A percentile compares a stretch with the other conserved stretches of the same genome.
These are phyloP conservation scores for Kalmusia sp. DNA, from an alignment of 2,329 filamentous ascomycete species.

Conservation along the genomic window DNA sequence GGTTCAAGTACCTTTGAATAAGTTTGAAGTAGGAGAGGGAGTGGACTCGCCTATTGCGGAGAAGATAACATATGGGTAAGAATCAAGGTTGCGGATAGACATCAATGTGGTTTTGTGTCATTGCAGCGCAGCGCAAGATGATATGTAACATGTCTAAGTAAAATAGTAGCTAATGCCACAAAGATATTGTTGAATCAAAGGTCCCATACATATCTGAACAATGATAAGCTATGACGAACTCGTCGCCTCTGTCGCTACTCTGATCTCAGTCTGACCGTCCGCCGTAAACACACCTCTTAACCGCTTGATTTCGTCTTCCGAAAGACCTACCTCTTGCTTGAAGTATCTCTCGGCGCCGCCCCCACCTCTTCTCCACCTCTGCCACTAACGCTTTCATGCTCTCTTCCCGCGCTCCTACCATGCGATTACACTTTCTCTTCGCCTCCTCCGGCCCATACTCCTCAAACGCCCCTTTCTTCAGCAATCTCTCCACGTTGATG, in stretches of 20 bases:
- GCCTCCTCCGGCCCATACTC: conserved; percentile 34
- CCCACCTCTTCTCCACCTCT: conserved; percentile 27
- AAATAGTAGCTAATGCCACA: too few species aligned
- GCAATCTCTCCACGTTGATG: conserved; percentile 53
- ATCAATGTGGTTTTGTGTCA: not conserved
- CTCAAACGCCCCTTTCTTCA: conserved; percentile 57
- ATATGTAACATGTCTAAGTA: too few species aligned
- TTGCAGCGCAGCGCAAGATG: too few species aligned
- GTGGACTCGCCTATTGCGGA: conserved; percentile 12
- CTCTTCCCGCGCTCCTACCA: conserved; percentile 47
- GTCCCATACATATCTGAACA: too few species aligned
- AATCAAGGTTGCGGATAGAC: not conserved
- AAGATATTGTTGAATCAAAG: too few species aligned
- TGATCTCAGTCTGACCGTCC: not conserved
- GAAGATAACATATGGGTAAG: conserved; percentile 31
- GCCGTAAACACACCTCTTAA: conserved; percentile 21
- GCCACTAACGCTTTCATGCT: conserved; percentile 30
- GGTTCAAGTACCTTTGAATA: conserved; percentile 6
- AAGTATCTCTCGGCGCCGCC: conserved; percentile 31
- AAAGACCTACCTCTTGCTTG: conserved; percentile 19
- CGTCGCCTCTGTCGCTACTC: too few species aligned
- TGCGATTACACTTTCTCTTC: conserved; percentile 35
- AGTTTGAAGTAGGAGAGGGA: not conserved
- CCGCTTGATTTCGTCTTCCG: conserved; percentile 18
- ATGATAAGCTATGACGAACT: too few species aligned